phyloP scores from a whole-genome alignment of 768 basidiomycete genomes.

The Kwoniella europaea region DNA sequence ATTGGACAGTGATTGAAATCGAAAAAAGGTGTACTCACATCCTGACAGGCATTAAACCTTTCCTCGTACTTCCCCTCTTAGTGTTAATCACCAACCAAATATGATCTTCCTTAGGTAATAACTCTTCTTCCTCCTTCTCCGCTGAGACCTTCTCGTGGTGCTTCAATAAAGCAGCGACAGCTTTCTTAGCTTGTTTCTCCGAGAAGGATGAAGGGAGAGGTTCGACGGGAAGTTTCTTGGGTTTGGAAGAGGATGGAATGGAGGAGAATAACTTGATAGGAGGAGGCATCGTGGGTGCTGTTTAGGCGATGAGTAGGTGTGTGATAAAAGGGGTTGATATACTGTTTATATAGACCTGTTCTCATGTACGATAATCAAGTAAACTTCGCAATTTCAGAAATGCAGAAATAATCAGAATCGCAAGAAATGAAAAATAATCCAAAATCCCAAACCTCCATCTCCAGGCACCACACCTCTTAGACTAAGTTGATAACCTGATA shows the following conservation, averaged over 20 bases:
- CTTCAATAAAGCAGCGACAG: slow-evolving; percentile 75
- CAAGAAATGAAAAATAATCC: neutral
- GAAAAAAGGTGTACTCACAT: slow-evolving; percentile 66
- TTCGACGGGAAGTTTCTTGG: slow-evolving; percentile 10
- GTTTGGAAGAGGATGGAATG: slow-evolving; percentile 17
- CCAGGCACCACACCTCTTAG: neutral
- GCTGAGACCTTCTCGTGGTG: slow-evolving; percentile 71
- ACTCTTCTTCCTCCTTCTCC: slow-evolving; percentile 71
- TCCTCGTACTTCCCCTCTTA: slow-evolving; percentile 76
- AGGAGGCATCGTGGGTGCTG: slow-evolving; percentile 15
- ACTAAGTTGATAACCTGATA: too few species aligned
- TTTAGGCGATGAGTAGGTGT: neutral
- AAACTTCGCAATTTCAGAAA: too few species aligned
- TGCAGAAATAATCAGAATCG: too few species aligned
- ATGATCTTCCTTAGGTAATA: slow-evolving; percentile 73
- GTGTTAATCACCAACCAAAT: slow-evolving; percentile 88
- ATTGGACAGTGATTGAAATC: neutral
- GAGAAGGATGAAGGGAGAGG: slow-evolving; percentile 62
- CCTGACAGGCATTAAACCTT: slow-evolving; percentile 77
- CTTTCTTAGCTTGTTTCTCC: slow-evolving; percentile 72
- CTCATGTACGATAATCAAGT: too few species aligned
- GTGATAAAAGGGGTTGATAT: neutral
- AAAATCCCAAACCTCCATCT: neutral
- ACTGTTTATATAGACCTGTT: too few species aligned
- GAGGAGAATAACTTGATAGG: slow-evolving; percentile 24